These are phyloP conservation scores for Ramaria rubella DNA, from an alignment of 768 basidiomycete genomes.

Conservation along the genomic window DNA sequence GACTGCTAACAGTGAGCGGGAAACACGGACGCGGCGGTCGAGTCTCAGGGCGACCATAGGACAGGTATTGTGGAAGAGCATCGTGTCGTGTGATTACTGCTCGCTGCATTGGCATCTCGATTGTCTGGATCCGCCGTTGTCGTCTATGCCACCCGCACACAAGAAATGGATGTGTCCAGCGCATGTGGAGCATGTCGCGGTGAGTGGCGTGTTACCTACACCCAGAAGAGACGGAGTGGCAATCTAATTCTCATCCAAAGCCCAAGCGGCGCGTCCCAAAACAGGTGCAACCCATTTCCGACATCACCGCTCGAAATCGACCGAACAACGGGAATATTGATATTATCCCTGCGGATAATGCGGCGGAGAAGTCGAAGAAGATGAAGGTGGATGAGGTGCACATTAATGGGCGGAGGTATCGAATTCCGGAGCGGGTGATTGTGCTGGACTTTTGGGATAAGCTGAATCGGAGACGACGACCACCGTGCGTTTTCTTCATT, in stretches of 20 bases:
- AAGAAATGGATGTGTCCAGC: conserved; percentile 99
- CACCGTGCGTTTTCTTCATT: conserved; percentile 26
- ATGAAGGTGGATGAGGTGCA: conserved; percentile 73
- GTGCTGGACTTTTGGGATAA: conserved; percentile 95
- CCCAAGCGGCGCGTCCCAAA: conserved; percentile 77
- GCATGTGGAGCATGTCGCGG: conserved; percentile 81
- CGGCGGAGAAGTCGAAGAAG: conserved; percentile 36
- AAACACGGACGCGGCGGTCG: neutral
- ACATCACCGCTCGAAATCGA: conserved; percentile 64
- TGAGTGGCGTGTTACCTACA: conserved; percentile 35
- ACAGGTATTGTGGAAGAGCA: conserved; percentile 50
- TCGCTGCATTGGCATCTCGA: conserved; percentile 94
- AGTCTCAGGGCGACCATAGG: neutral
- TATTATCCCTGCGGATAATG: conserved; percentile 62
- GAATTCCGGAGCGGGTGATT: conserved; percentile 88
- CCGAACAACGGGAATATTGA: conserved; percentile 93
- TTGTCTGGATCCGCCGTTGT: conserved; percentile 86
- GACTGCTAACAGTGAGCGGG: neutral
- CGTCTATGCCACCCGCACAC: conserved; percentile 75
- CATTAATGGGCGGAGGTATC: conserved; percentile 83
- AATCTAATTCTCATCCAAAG: conserved; percentile 36
- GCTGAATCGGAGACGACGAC: conserved; percentile 41
- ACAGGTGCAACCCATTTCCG: conserved; percentile 57
- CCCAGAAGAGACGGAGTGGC: too few species aligned
- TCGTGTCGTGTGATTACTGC: conserved; percentile 95